Percentiles rank a stretch among this genome's conserved stretches.
Conservation (phyloP, 306 rosid genomes). For the Ormosia semicastrata region DNA sequence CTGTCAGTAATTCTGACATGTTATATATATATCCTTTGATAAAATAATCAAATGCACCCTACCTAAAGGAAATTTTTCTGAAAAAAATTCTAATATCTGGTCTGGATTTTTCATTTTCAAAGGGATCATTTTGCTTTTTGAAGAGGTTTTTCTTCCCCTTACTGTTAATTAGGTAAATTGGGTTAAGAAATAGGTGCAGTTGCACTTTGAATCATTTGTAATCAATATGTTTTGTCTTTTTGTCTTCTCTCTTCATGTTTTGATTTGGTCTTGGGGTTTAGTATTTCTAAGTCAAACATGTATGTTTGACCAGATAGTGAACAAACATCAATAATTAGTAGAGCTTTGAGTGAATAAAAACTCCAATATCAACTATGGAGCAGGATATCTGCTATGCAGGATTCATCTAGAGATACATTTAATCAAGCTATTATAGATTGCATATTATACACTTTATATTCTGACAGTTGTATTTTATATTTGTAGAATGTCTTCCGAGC, state of each 20-base stretch:
- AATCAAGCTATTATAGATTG: no score
- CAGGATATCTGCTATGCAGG: background rate
- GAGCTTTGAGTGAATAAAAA: background rate
- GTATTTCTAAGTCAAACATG: background rate
- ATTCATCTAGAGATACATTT: constrained; percentile 8
- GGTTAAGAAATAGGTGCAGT: background rate
- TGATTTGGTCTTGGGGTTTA: background rate
- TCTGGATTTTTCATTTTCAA: background rate
- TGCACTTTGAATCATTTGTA: background rate
- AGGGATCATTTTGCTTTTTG: background rate
- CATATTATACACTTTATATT: no score
- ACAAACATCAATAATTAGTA: background rate
- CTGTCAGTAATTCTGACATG: background rate
- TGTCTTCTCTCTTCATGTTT: background rate
- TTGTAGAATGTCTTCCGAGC: no score
- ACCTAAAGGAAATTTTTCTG: background rate
- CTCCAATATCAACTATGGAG: background rate
- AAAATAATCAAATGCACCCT: no score
- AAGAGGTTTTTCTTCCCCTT: background rate
- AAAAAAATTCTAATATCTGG: background rate
- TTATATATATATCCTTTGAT: background rate
- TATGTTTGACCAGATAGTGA: background rate
- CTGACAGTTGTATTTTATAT: no score
- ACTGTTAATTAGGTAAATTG: background rate
- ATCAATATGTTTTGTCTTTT: background rate